Conservation (phyloP, 2,329 filamentous ascomycete species). For the Penicillium sp. region DNA sequence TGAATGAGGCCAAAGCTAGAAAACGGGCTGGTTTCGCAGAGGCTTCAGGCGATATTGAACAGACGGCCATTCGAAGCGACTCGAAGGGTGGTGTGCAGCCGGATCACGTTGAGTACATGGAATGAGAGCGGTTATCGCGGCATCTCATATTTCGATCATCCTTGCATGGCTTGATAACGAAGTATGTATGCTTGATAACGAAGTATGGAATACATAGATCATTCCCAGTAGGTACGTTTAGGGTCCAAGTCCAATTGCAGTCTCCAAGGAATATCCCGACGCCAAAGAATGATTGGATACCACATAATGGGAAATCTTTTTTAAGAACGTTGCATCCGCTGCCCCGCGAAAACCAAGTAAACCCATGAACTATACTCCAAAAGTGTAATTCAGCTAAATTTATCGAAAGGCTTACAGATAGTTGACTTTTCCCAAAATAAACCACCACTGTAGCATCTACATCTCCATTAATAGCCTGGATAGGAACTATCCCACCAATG, state of each 20-base stretch:
- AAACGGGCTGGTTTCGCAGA: slow-evolving; percentile 4
- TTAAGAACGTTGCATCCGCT: not conserved
- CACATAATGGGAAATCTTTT: not conserved
- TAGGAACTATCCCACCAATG: not conserved
- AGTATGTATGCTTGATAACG: not conserved
- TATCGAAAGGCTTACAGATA: no score
- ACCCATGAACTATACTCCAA: no score
- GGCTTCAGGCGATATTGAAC: slow-evolving; percentile 5
- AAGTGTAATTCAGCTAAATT: no score
- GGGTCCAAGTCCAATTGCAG: not conserved
- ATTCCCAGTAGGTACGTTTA: not conserved
- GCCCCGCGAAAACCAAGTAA: not conserved
- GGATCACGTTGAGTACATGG: slow-evolving; percentile 5
- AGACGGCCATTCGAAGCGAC: not conserved
- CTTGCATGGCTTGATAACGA: not conserved
- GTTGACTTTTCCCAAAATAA: not conserved
- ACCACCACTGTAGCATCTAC: not conserved
- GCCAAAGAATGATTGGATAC: not conserved
- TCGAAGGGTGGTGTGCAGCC: not conserved
- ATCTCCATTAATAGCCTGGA: not conserved
- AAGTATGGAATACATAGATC: not conserved
- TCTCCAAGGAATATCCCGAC: not conserved
- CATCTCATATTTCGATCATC: not conserved
- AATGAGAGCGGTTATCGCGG: not conserved
- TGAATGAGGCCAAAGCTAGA: slow-evolving; percentile 12